Evolutionary conservation across 2,329 filamentous ascomycete genomes (phyloP).

Genomic region (Ramichloridium luteum): DNA sequence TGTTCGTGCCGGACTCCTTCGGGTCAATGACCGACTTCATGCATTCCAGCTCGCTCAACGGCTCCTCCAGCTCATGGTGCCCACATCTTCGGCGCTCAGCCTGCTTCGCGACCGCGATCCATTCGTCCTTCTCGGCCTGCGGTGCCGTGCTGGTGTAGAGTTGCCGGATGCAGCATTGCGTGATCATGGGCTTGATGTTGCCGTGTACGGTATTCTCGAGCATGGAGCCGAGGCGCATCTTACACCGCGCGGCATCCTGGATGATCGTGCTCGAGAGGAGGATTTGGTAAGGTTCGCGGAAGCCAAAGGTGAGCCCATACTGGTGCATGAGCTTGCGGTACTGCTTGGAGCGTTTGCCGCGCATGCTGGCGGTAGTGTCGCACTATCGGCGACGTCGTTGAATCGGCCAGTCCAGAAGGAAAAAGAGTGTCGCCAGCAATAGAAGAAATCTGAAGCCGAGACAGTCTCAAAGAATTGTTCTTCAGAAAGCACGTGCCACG

Average conservation of each 20-base stretch:
- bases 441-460: too few relatives aligned
- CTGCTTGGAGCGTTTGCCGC: constrained; percentile 57
- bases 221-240: constrained; percentile 72
- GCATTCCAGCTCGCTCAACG: constrained; percentile 58
- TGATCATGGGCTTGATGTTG: constrained; percentile 74
- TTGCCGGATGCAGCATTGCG: constrained; percentile 68
- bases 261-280: constrained; percentile 80
- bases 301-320: constrained; percentile 76
- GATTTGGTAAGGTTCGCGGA: constrained; percentile 89
- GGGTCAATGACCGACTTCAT: constrained; percentile 65
- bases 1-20: constrained; percentile 58
- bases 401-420: too few relatives aligned
- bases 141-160: constrained; percentile 45
- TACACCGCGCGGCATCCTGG: constrained; percentile 66
- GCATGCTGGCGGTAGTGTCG: too few relatives aligned
- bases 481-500: too few relatives aligned
- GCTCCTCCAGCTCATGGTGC: constrained; percentile 62
- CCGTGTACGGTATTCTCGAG: constrained; percentile 77
- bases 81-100: constrained; percentile 67
- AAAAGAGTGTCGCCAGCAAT: too few relatives aligned
- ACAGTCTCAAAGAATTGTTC: too few relatives aligned
- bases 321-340: constrained; percentile 90
- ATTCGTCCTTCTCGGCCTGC: constrained; percentile 33
- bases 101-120: constrained; percentile 63
- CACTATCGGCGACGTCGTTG: too few relatives aligned